Evolutionary conservation across 1,284 basidiomycete genomes (phyloP).

Genomic region (Tylopilus sp.): DNA sequence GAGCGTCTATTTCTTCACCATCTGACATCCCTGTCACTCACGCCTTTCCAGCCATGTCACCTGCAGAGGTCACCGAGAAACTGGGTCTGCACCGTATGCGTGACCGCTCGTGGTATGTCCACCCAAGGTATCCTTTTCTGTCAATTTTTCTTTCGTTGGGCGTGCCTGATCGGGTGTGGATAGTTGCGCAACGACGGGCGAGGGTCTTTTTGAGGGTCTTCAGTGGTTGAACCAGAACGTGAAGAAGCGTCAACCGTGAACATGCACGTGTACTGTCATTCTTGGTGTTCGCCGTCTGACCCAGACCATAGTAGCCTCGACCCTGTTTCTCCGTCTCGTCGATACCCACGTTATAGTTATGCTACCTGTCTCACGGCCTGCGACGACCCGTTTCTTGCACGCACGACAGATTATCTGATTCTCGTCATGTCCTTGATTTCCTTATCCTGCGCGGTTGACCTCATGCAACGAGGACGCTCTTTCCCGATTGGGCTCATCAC

Average conservation of each 20-base stretch:
- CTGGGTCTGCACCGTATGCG: slow-evolving; percentile 93
- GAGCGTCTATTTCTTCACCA: slow-evolving; percentile 26
- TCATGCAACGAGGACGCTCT: slow-evolving; percentile 18
- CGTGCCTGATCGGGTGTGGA: slow-evolving; percentile 10
- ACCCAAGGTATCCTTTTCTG: slow-evolving; percentile 75
- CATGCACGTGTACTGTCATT: slow-evolving; percentile 15
- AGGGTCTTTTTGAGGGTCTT: slow-evolving; percentile 91
- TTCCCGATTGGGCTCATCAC: slow-evolving; percentile 9
- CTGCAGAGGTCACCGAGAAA: slow-evolving; percentile 97
- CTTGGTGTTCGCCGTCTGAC: slow-evolving; percentile 16
- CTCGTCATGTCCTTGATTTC: slow-evolving; percentile 29
- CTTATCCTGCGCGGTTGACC: slow-evolving; percentile 23
- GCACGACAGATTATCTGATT: slow-evolving; percentile 36
- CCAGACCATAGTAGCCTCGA: slow-evolving; percentile 19
- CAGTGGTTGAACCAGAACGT: slow-evolving; percentile 97
- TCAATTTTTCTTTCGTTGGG: neutral
- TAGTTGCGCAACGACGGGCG: slow-evolving; percentile 93
- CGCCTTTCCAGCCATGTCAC: slow-evolving; percentile 75
- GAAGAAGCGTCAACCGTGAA: slow-evolving; percentile 77
- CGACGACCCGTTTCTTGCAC: slow-evolving; percentile 30
- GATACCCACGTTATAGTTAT: slow-evolving; percentile 38
- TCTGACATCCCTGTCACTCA: slow-evolving; percentile 1
- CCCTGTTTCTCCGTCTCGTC: slow-evolving; percentile 18
- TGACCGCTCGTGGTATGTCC: slow-evolving; percentile 97
- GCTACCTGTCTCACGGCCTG: slow-evolving; percentile 35